A percentile compares a stretch with the other conserved stretches of the same genome.
phyloP scores from a whole-genome alignment of 2,329 filamentous ascomycete genomes.

The Metarhizium album region DNA sequence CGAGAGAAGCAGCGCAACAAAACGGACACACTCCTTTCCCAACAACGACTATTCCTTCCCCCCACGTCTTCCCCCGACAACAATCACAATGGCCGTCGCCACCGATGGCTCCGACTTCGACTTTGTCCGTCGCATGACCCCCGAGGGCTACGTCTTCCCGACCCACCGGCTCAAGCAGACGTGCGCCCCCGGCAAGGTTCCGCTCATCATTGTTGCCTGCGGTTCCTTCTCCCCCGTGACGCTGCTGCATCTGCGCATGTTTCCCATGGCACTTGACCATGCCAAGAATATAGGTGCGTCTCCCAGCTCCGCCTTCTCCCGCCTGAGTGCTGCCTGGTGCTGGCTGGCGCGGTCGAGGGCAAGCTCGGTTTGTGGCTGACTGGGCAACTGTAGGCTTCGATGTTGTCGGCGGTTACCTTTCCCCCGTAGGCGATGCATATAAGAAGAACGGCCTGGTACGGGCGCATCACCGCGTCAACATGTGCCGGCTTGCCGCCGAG shows the following conservation, averaged over 20 bases:
- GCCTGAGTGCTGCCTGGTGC: no score
- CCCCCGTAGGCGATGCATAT: conserved; percentile 23
- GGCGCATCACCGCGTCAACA: conserved; percentile 38
- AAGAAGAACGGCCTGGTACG: conserved; percentile 28
- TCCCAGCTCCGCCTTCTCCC: no score
- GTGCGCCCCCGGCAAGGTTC: conserved; percentile 24
- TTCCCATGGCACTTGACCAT: conserved; percentile 77
- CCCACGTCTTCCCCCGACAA: no score
- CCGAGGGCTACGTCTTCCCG: conserved; percentile 44
- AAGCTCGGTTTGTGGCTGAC: no score
- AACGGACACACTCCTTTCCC: no score
- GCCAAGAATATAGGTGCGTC: conserved; percentile 38
- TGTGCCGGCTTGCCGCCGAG: conserved; percentile 75
- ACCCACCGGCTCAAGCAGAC: conserved; percentile 45
- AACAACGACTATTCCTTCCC: no score
- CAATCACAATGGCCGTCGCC: no score
- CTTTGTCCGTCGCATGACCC: no score
- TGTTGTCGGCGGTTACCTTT: conserved; percentile 62
- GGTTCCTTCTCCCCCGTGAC: conserved; percentile 66
- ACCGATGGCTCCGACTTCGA: no score
- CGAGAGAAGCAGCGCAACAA: no score
- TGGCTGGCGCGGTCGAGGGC: no score
- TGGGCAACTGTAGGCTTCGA: conserved; percentile 45
- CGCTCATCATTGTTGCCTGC: conserved; percentile 34
- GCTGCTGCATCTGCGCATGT: conserved; percentile 74